These are phyloP conservation scores for Rubia yunnanensis DNA, from an alignment of 257 asterid genomes.

Conservation along the genomic window DNA sequence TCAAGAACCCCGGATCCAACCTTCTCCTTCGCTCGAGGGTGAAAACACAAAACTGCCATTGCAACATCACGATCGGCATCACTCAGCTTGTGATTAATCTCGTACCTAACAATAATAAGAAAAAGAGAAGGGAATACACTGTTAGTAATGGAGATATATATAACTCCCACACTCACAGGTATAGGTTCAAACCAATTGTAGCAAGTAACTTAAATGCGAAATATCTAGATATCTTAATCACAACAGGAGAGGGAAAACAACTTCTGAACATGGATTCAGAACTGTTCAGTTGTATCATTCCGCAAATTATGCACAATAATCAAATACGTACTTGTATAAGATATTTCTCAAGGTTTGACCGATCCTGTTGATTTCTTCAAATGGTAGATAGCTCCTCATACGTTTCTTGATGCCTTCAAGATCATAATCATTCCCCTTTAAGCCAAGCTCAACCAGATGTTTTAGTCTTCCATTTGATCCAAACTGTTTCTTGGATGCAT, in stretches of 20 bases:
- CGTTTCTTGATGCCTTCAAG: constrained; percentile 17
- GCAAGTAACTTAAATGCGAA: not conserved
- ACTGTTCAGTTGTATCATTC: not conserved
- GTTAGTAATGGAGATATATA: not conserved
- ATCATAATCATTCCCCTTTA: not conserved
- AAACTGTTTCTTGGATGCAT: constrained; percentile 20
- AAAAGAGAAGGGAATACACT: not conserved
- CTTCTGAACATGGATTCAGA: not conserved
- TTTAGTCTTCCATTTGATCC: constrained; percentile 10
- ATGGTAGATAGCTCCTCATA: constrained; percentile 23
- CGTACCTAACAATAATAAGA: constrained; percentile 33
- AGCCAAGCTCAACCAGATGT: constrained; percentile 11
- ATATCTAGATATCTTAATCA: not conserved
- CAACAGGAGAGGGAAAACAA: no score
- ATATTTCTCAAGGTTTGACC: constrained; percentile 47
- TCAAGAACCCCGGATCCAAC: constrained; percentile 52
- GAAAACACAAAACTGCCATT: constrained; percentile 55
- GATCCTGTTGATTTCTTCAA: constrained; percentile 37
- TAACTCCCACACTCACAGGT: not conserved
- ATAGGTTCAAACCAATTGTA: not conserved
- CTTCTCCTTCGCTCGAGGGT: constrained; percentile 64
- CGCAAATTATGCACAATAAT: not conserved
- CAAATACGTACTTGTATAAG: constrained; percentile 50
- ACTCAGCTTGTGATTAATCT: constrained; percentile 30
- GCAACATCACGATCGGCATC: constrained; percentile 55